These are phyloP conservation scores for Thalassiosira sp. DNA, from an alignment of 352 stramenopile genomes.

Conservation along the genomic window DNA sequence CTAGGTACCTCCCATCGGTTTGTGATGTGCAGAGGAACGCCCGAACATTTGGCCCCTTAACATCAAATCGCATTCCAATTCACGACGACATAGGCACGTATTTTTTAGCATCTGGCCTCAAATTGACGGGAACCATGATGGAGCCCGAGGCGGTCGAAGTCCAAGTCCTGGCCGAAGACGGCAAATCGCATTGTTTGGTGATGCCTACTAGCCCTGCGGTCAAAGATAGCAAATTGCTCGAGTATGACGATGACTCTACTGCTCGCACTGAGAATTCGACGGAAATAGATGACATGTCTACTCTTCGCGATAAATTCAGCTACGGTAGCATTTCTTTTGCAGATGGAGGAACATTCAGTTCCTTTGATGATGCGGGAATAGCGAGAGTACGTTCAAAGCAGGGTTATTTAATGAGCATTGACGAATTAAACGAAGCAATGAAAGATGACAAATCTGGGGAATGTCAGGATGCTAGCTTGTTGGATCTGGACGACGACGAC, in stretches of 20 bases:
- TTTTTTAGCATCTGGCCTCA: too few relatives aligned
- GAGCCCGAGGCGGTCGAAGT: constrained; percentile 4
- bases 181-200: constrained; percentile 2
- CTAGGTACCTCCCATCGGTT: too few relatives aligned
- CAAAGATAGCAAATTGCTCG: constrained; percentile 9
- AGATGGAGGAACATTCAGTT: constrained; percentile 10
- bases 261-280: constrained; percentile 10
- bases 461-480: constrained; percentile 19
- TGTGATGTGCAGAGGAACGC: too few relatives aligned
- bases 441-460: background rate
- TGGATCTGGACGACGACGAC: constrained; percentile 21
- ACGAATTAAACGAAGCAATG: constrained; percentile 3
- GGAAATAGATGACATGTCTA: constrained; percentile 14
- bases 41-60: too few relatives aligned
- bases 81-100: too few relatives aligned
- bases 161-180: background rate
- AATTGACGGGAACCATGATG: background rate
- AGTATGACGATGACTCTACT: constrained; percentile 16
- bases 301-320: constrained; percentile 21
- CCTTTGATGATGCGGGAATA: constrained; percentile 13
- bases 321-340: constrained; percentile 11
- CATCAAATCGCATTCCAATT: too few relatives aligned
- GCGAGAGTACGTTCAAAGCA: constrained; percentile 6
- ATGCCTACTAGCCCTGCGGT: background rate
- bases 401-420: constrained; percentile 21